These are phyloP conservation scores for Plasmodium chabaudi DNA, from an alignment of 169 alveolate genomes.

Conservation along the genomic window DNA sequence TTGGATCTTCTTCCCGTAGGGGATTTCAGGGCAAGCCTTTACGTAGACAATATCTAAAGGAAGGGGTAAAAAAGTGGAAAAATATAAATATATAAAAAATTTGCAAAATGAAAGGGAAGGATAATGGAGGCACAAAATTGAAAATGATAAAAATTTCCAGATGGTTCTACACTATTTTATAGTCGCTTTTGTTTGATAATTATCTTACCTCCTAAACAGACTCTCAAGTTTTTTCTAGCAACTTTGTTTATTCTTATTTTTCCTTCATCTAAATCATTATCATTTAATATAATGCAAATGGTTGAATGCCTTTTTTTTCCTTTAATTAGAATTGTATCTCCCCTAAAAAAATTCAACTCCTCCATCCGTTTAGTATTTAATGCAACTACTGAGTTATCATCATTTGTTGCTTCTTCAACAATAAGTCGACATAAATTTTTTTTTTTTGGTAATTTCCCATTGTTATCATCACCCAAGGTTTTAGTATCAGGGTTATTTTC, in stretches of 20 bases:
- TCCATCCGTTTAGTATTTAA: slow-evolving; percentile 94
- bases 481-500: slow-evolving; percentile 41
- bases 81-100: background rate
- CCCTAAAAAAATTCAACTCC: slow-evolving; percentile 97
- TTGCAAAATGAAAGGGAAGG: background rate
- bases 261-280: slow-evolving; percentile 96
- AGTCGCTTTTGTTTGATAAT: background rate
- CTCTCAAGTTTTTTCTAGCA: slow-evolving; percentile 98
- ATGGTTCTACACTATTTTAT: background rate
- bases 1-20: slow-evolving; percentile 98
- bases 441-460: slow-evolving; percentile 38
- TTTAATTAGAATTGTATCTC: slow-evolving; percentile 98
- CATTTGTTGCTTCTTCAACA: slow-evolving; percentile 99
- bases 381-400: slow-evolving; percentile 98
- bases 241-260: slow-evolving; percentile 98
- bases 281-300: slow-evolving; percentile 98
- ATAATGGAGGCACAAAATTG: background rate
- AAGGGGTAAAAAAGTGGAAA: background rate
- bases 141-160: background rate
- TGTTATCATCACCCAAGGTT: slow-evolving; percentile 54
- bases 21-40: slow-evolving; percentile 97
- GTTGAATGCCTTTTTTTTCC: slow-evolving; percentile 99
- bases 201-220: slow-evolving; percentile 94
- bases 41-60: slow-evolving; percentile 94
- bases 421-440: slow-evolving; percentile 88